These are phyloP conservation scores for Pseudocercospora fijiensis DNA, from an alignment of 2,329 filamentous ascomycete species.

Conservation along the genomic window DNA sequence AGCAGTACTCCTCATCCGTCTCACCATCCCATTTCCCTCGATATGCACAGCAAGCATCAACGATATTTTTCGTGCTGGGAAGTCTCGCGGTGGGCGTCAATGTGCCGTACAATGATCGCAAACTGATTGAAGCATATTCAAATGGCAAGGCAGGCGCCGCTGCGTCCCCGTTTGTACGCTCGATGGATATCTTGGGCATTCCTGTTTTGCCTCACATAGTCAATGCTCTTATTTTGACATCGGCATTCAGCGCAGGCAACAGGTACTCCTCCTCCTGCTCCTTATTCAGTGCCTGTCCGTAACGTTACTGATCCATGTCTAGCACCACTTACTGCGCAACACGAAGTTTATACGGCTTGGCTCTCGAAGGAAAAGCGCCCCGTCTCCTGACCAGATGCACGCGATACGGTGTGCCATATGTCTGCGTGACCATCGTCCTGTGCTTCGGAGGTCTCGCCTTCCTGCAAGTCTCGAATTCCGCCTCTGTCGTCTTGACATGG, in stretches of 20 bases:
- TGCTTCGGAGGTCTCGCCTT: constrained; percentile 68
- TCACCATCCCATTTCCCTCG: constrained; percentile 38
- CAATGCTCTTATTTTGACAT: constrained; percentile 67
- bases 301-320: neutral
- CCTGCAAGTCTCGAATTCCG: constrained; percentile 58
- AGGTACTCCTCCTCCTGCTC: constrained; percentile 47
- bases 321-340: constrained; percentile 46
- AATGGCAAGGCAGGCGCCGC: constrained; percentile 55
- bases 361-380: constrained; percentile 65
- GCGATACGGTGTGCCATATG: constrained; percentile 64
- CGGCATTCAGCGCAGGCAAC: constrained; percentile 59
- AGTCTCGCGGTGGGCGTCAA: constrained; percentile 70
- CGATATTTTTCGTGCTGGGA: constrained; percentile 72
- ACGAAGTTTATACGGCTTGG: constrained; percentile 53
- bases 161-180: constrained; percentile 62
- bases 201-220: constrained; percentile 66
- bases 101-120: constrained; percentile 66
- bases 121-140: constrained; percentile 59
- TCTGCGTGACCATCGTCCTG: constrained; percentile 66
- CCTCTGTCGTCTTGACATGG: constrained; percentile 8
- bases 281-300: neutral
- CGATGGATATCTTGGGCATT: constrained; percentile 66
- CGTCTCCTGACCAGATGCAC: constrained; percentile 45
- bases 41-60: constrained; percentile 38
- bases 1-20: constrained; percentile 43